phyloP scores from a whole-genome alignment of 2,329 filamentous ascomycete genomes.

The Pseudogymnoascus sp. region DNA sequence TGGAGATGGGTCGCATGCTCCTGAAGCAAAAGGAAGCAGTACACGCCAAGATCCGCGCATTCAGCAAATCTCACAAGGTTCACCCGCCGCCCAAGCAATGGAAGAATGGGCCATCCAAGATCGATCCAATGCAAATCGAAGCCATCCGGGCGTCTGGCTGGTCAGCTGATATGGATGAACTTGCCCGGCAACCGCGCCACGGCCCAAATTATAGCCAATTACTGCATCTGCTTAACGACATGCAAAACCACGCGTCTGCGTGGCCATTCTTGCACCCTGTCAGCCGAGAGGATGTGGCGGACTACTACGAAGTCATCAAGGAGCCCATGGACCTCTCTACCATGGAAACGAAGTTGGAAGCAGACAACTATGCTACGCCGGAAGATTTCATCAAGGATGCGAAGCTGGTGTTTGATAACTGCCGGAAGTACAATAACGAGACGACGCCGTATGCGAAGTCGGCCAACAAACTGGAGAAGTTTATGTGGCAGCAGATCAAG shows the following conservation, averaged over 20 bases:
- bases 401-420: slow-evolving; percentile 87
- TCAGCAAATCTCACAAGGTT: slow-evolving; percentile 79
- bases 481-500: slow-evolving; percentile 89
- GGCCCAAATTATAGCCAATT: slow-evolving; percentile 95
- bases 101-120: slow-evolving; percentile 62
- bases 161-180: slow-evolving; percentile 96
- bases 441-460: slow-evolving; percentile 91
- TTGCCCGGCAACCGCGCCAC: slow-evolving; percentile 88
- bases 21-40: slow-evolving; percentile 96
- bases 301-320: slow-evolving; percentile 98
- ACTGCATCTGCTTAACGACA: slow-evolving; percentile 82
- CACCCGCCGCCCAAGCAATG: slow-evolving; percentile 81
- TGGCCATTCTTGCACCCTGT: slow-evolving; percentile 96
- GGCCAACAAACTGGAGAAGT: slow-evolving; percentile 86
- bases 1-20: slow-evolving; percentile 87
- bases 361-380: slow-evolving; percentile 81
- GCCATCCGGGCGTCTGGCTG: slow-evolving; percentile 90
- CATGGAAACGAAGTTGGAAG: slow-evolving; percentile 93
- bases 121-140: slow-evolving; percentile 78
- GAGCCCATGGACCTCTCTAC: slow-evolving; percentile 94
- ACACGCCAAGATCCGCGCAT: slow-evolving; percentile 87
- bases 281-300: slow-evolving; percentile 91
- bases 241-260: slow-evolving; percentile 85
- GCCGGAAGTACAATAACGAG: slow-evolving; percentile 92
- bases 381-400: slow-evolving; percentile 91